Conservation (phyloP, 2,329 filamentous ascomycete species). For the Grosmannia clavigera region DNA sequence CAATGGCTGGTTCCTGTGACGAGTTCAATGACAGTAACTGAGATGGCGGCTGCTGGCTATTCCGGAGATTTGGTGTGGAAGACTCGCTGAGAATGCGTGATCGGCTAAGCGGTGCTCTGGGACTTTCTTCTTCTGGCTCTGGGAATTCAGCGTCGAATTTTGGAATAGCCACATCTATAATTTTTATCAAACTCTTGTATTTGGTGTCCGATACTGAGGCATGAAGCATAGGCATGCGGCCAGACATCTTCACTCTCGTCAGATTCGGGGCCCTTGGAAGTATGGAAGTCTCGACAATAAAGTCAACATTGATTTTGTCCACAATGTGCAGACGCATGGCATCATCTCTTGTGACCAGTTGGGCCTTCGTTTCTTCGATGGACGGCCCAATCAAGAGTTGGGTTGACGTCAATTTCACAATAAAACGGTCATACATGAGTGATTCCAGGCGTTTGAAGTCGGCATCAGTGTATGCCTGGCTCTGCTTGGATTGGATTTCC, state of each 20-base stretch:
- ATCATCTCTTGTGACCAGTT: slow-evolving; percentile 57
- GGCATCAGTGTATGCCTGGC: slow-evolving; percentile 72
- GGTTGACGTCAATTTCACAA: slow-evolving; percentile 84
- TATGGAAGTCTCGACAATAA: slow-evolving; percentile 91
- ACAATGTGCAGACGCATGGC: slow-evolving; percentile 74
- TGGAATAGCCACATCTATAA: slow-evolving; percentile 91
- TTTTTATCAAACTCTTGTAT: slow-evolving; percentile 92
- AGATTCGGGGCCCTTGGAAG: slow-evolving; percentile 90
- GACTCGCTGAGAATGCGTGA: slow-evolving; percentile 33
- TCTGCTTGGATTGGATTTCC: slow-evolving; percentile 84
- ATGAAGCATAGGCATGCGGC: slow-evolving; percentile 83
- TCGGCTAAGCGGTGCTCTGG: slow-evolving; percentile 13
- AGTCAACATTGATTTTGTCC: slow-evolving; percentile 94
- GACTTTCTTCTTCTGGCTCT: background rate
- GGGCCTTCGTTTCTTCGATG: slow-evolving; percentile 76
- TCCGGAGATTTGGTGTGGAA: slow-evolving; percentile 33
- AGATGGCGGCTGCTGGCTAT: slow-evolving; percentile 49
- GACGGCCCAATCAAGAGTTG: slow-evolving; percentile 92
- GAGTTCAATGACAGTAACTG: slow-evolving; percentile 53
- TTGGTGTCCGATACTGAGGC: slow-evolving; percentile 88
- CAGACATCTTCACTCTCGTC: slow-evolving; percentile 82
- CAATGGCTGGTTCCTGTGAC: slow-evolving; percentile 56
- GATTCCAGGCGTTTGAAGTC: slow-evolving; percentile 82
- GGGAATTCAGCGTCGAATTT: slow-evolving; percentile 48
- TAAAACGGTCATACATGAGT: slow-evolving; percentile 95